These are phyloP conservation scores for Brassica carinata DNA, from an alignment of 345 rosid species.

Conservation along the genomic window DNA sequence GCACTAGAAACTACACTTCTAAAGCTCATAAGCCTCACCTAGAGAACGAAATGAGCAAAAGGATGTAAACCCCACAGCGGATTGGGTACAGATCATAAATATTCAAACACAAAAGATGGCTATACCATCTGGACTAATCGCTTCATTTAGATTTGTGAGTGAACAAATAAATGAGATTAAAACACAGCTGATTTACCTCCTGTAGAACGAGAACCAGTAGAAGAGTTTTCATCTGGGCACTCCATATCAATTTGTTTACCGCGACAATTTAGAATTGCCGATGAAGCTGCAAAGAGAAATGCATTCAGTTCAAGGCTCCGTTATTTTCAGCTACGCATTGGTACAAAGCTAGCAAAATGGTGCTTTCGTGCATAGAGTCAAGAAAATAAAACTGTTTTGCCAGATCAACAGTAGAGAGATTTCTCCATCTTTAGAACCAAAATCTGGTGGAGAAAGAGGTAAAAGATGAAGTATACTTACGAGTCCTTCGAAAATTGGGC, in stretches of 20 bases:
- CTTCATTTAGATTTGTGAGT: constrained; percentile 43
- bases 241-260: constrained; percentile 69
- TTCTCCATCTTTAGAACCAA: constrained; percentile 8
- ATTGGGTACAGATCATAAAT: constrained; percentile 20
- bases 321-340: constrained; percentile 6
- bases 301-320: constrained; percentile 10
- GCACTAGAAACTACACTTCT: constrained; percentile 62
- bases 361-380: neutral
- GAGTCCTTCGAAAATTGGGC: constrained; percentile 58
- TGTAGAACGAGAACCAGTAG: constrained; percentile 52
- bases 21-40: constrained; percentile 94
- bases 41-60: constrained; percentile 25
- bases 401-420: neutral
- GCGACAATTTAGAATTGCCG: constrained; percentile 79
- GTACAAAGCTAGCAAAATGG: constrained; percentile 13
- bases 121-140: constrained; percentile 50
- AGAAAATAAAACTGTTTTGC: neutral
- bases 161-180: constrained; percentile 46
- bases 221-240: constrained; percentile 53
- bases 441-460: neutral
- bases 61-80: neutral
- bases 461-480: constrained; percentile 52
- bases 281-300: constrained; percentile 56
- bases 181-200: constrained; percentile 49
- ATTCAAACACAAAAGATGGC: constrained; percentile 47